These are phyloP conservation scores for Rhizopogon vulgaris DNA, from an alignment of 768 basidiomycete genomes.

Conservation along the genomic window DNA sequence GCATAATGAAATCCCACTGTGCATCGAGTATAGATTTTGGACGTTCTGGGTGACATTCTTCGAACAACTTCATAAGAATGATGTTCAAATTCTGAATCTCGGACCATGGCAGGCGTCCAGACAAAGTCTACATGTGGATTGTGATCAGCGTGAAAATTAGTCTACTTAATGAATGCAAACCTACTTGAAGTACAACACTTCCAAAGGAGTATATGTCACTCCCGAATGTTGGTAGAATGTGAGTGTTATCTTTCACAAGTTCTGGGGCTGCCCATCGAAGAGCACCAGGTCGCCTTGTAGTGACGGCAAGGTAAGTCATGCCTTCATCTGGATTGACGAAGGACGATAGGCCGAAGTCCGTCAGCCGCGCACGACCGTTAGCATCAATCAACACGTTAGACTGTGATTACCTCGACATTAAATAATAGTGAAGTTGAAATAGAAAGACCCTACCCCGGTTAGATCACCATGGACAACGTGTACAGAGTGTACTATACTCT, in stretches of 20 bases:
- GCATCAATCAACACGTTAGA: slow-evolving; percentile 3
- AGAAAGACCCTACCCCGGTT: background rate
- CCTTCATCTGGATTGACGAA: background rate
- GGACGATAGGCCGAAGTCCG: background rate
- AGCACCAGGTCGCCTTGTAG: background rate
- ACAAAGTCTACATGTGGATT: background rate
- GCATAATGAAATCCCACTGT: background rate
- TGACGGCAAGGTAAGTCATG: background rate
- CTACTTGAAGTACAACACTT: background rate
- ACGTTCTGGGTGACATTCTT: no score
- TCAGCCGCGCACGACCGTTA: background rate
- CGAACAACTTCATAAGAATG: background rate
- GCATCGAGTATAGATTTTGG: background rate
- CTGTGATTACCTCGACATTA: background rate
- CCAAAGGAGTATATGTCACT: background rate
- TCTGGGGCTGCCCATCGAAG: slow-evolving; percentile 3
- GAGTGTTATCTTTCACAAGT: background rate
- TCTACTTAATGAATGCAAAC: no score
- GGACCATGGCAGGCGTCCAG: background rate
- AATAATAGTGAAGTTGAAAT: background rate
- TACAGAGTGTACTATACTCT: background rate
- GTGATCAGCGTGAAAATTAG: background rate
- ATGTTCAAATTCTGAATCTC: background rate
- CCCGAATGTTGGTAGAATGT: background rate
- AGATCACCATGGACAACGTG: background rate